Evolutionary conservation across 306 rosid species (phyloP).

Genomic region (Cicer chorassanicum): DNA sequence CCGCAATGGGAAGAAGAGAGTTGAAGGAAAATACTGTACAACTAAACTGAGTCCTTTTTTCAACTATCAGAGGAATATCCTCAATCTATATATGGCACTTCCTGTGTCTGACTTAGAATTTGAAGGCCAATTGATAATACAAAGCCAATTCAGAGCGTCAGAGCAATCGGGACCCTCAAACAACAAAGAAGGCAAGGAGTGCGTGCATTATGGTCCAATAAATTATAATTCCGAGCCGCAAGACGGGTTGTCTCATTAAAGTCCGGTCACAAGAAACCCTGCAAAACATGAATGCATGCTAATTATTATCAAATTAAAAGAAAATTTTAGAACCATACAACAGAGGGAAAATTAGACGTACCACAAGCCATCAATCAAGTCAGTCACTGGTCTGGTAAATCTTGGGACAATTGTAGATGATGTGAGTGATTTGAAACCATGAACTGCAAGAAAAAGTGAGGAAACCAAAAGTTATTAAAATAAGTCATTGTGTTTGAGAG

Average conservation of each 20-base stretch:
- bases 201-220: conserved; percentile 92
- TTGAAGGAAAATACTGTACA: conserved; percentile 46
- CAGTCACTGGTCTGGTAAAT: conserved; percentile 83
- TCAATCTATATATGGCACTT: conserved; percentile 32
- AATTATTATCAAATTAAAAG: conserved; percentile 4
- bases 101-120: conserved; percentile 11
- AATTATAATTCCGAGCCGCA: conserved; percentile 83
- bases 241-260: conserved; percentile 84
- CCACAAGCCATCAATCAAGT: conserved; percentile 98
- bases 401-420: conserved; percentile 87
- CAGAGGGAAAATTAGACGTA: conserved; percentile 46
- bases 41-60: conserved; percentile 30
- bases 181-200: conserved; percentile 79
- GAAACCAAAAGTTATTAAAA: conserved; percentile 39
- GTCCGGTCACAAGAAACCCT: conserved; percentile 99
- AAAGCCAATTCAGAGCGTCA: conserved; percentile 36
- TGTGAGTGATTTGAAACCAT: conserved; percentile 94
- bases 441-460: conserved; percentile 57
- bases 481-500: conserved; percentile 3
- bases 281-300: conserved; percentile 39
- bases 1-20: conserved; percentile 36
- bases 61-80: conserved; percentile 34
- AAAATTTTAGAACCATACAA: conserved; percentile 12
- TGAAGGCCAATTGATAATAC: conserved; percentile 36
- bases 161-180: conserved; percentile 59